Conservation (phyloP, 2,329 filamentous ascomycete species). For the Claviceps arundinis region DNA sequence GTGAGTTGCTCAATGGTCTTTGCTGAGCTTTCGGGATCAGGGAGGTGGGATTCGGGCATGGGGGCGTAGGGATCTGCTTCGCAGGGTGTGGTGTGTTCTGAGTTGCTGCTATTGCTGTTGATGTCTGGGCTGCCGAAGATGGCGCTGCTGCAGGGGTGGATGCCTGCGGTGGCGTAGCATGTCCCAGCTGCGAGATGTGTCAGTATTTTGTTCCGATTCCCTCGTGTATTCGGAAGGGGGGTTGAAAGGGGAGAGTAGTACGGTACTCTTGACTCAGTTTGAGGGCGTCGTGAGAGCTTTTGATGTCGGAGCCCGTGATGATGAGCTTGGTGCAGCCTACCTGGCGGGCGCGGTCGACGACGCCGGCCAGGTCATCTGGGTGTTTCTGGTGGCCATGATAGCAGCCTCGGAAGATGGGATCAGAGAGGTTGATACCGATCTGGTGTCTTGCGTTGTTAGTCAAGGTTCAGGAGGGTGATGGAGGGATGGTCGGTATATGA, state of each 20-base stretch:
- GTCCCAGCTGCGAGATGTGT: conserved; percentile 44
- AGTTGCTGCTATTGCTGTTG: conserved; percentile 32
- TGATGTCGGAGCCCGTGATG: conserved; percentile 80
- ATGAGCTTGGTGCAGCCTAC: conserved; percentile 83
- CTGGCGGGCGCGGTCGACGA: conserved; percentile 64
- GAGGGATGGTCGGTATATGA: background rate
- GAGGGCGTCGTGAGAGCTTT: conserved; percentile 63
- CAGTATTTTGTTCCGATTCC: background rate
- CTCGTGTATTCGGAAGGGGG: background rate
- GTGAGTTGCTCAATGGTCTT: conserved; percentile 47
- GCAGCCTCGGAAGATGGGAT: conserved; percentile 73
- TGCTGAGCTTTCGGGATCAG: conserved; percentile 30
- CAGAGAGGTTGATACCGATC: conserved; percentile 92
- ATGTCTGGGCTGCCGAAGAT: conserved; percentile 52
- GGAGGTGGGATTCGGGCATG: conserved; percentile 34
- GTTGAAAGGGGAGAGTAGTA: conserved; percentile 22
- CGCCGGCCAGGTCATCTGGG: conserved; percentile 57
- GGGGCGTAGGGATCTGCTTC: conserved; percentile 37
- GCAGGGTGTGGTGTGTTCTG: conserved; percentile 30
- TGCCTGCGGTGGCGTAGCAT: conserved; percentile 82
- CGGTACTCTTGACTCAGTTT: conserved; percentile 61
- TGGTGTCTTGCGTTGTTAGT: conserved; percentile 17
- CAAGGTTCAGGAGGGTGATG: background rate
- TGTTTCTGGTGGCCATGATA: conserved; percentile 73
- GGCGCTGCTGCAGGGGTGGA: conserved; percentile 80